Conservation (phyloP, 2,329 filamentous ascomycete genomes). For the Orbilia ellipsospora region DNA sequence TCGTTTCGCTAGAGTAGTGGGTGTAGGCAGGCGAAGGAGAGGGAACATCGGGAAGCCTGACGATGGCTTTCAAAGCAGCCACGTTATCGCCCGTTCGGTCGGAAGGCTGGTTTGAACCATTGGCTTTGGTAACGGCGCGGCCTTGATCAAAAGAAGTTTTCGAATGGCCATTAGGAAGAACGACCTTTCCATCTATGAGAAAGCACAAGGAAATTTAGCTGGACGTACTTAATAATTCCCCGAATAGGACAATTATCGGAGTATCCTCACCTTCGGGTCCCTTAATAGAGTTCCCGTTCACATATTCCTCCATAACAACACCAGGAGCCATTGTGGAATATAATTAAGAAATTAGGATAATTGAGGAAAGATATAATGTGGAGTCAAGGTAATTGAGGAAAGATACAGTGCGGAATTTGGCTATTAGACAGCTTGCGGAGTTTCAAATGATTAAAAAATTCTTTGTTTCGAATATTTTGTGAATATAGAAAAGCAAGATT, state of each 20-base stretch:
- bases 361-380: not conserved
- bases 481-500: not conserved
- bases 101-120: not conserved
- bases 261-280: conserved; percentile 23
- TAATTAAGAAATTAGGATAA: not conserved
- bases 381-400: not conserved
- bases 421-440: too few species aligned
- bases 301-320: conserved; percentile 12
- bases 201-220: conserved; percentile 8
- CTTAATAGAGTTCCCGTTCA: conserved; percentile 11
- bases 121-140: conserved; percentile 9
- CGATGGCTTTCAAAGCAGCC: not conserved
- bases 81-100: conserved; percentile 3
- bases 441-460: not conserved
- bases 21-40: not conserved
- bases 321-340: conserved; percentile 35
- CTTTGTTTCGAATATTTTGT: not conserved
- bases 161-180: conserved; percentile 30
- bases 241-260: conserved; percentile 7
- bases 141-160: conserved; percentile 23
- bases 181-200: conserved; percentile 26
- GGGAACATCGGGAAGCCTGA: conserved; percentile 9
- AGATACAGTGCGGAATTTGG: not conserved
- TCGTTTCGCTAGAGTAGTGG: conserved; percentile 7
- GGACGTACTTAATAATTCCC: conserved; percentile 12